These are phyloP conservation scores for Ambrosiella xylebori DNA, from an alignment of 2,329 filamentous ascomycete species.

Conservation along the genomic window DNA sequence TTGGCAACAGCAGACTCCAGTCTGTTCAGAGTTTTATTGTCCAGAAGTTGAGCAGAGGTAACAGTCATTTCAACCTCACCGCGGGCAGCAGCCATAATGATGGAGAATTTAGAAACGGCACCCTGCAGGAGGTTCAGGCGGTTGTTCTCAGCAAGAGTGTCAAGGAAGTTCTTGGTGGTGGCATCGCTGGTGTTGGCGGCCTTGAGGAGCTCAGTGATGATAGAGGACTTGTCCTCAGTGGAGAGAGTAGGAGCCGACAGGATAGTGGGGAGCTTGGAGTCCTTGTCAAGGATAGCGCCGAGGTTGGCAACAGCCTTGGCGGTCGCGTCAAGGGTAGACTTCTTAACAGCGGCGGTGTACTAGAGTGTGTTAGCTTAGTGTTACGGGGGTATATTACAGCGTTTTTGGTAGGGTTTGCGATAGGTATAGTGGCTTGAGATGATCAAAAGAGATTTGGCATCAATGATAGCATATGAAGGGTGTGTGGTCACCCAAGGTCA, in stretches of 20 bases:
- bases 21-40: slow-evolving; percentile 68
- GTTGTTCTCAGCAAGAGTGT: slow-evolving; percentile 90
- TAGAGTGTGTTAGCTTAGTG: slow-evolving; percentile 24
- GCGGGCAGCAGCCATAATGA: slow-evolving; percentile 72
- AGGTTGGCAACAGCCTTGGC: slow-evolving; percentile 64
- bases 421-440: no score
- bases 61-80: slow-evolving; percentile 90
- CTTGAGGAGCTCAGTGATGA: slow-evolving; percentile 80
- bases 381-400: background rate
- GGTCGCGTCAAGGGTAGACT: slow-evolving; percentile 66
- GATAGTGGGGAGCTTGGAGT: slow-evolving; percentile 62
- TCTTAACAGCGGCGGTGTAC: slow-evolving; percentile 94
- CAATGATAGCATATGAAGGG: no score
- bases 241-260: slow-evolving; percentile 67
- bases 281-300: slow-evolving; percentile 55
- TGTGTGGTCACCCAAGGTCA: no score
- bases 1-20: slow-evolving; percentile 80
- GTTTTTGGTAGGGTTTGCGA: background rate
- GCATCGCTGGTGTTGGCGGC: slow-evolving; percentile 55
- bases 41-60: slow-evolving; percentile 78
- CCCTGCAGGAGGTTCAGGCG: slow-evolving; percentile 65
- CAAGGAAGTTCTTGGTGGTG: slow-evolving; percentile 86
- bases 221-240: slow-evolving; percentile 63
- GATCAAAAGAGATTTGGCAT: no score
- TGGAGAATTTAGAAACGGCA: slow-evolving; percentile 71